These are phyloP conservation scores for Umbilicaria muhlenbergii DNA, from an alignment of 495 filamentous ascomycete genomes.

Conservation along the genomic window DNA sequence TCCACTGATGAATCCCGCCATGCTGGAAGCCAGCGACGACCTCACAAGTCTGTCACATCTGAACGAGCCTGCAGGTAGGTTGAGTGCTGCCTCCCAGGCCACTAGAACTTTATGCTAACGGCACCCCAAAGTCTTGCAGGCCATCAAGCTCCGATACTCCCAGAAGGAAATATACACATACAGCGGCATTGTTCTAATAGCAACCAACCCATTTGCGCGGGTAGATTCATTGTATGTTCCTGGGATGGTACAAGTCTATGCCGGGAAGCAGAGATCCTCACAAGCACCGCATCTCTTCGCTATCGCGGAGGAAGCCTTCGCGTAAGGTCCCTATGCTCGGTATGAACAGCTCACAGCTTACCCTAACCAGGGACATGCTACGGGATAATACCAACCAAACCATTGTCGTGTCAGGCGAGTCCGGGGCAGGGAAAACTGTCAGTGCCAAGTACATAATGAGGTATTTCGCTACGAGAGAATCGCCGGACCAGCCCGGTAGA, in stretches of 20 bases:
- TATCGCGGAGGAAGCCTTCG: constrained; percentile 97
- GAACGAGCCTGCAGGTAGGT: constrained; percentile 91
- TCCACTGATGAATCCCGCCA: constrained; percentile 92
- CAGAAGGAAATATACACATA: constrained; percentile 99
- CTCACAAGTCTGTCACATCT: constrained; percentile 94
- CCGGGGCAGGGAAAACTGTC: constrained; percentile 95
- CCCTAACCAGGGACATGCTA: constrained; percentile 69
- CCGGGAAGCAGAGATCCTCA: constrained; percentile 88
- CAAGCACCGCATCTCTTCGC: constrained; percentile 97
- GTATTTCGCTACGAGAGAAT: constrained; percentile 96
- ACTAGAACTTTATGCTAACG: background rate
- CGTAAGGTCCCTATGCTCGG: constrained; percentile 37
- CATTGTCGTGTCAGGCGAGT: constrained; percentile 96
- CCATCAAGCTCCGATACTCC: constrained; percentile 91
- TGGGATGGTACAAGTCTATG: constrained; percentile 98
- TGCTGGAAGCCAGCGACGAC: constrained; percentile 98
- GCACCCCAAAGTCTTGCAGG: constrained; percentile 62
- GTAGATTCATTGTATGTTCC: constrained; percentile 98
- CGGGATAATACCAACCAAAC: constrained; percentile 93
- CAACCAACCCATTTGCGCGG: constrained; percentile 93
- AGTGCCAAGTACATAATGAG: constrained; percentile 99
- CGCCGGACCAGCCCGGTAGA: constrained; percentile 72
- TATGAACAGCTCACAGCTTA: background rate
- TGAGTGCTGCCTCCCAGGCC: constrained; percentile 1
- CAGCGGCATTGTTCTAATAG: constrained; percentile 95